Evolutionary conservation across 2,329 filamentous ascomycete genomes (phyloP), one percentile per base, ranked within the genome.

Genomic region (Magnaporthiopsis rhizophila): DNA sequence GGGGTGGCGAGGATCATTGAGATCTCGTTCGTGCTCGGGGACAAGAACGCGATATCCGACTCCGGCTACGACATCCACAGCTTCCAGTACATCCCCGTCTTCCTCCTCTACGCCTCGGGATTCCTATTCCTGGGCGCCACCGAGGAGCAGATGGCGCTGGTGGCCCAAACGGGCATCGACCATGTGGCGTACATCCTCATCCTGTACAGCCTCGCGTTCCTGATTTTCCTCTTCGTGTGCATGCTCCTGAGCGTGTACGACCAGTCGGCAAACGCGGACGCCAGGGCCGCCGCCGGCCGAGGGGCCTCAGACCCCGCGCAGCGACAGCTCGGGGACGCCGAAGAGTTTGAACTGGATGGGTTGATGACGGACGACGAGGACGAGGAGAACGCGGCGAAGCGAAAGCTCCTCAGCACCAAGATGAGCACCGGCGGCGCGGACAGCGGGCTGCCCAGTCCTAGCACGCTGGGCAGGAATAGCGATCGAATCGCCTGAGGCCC

Each of bases 71-170:
- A 92, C 67, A 83, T 84, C 63, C 91, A 88, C 72, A 83, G 81
- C 71, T 84, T 83, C 72, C 81, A 84, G 71, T 83, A 78, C 59
- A 76, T 84, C 26, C 80, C 82, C 1, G 76, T 80, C n/a, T 84
- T 80, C 65, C 83, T 98, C 57, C 84, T 99, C 34, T 96, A 91
- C 72, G 92, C 93, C 7, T 90, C 93, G 3, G 95, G 95, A 1
- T 97, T 98, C 78, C 83, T 99, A 57, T 99, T 99, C 79, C 96
- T 98, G 92, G 90, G 92, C 38, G 94, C 95, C 21, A 98, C 92
- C 0, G 95, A 98, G 74, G 93, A 99, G 78, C 95, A 98, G 77
- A 97, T 98, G 91, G 72, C 81, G 28, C 80, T 97, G 1, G 81
- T 98, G 6, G 83, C 86, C 57, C 80, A 85, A 56, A 89, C 90